Percentiles rank a stretch among this genome's conserved stretches.
These are phyloP conservation scores for Phytophthora fragariaefolia DNA, from an alignment of 352 stramenopile genomes.

Conservation along the genomic window DNA sequence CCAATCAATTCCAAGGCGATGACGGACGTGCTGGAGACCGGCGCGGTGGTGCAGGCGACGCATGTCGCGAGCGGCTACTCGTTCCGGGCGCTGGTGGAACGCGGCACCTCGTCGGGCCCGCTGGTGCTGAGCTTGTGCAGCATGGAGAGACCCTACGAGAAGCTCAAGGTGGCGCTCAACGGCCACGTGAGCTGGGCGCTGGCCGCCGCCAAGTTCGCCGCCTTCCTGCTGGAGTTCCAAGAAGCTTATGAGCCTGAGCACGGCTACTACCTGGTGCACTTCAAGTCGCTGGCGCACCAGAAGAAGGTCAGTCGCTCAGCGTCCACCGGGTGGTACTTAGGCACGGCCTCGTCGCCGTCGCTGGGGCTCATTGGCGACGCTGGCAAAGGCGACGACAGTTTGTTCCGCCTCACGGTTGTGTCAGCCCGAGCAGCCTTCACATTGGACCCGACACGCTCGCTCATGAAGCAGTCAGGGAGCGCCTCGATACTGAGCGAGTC, in stretches of 20 bases:
- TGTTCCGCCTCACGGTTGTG: slow-evolving; percentile 60
- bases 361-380: slow-evolving; percentile 61
- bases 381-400: slow-evolving; percentile 42
- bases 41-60: slow-evolving; percentile 61
- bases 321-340: slow-evolving; percentile 66
- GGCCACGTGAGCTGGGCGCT: slow-evolving; percentile 67
- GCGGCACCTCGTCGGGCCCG: slow-evolving; percentile 28
- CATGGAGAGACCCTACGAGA: slow-evolving; percentile 76
- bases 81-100: slow-evolving; percentile 62
- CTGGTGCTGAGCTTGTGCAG: slow-evolving; percentile 63
- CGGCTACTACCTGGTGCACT: slow-evolving; percentile 35
- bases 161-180: slow-evolving; percentile 79
- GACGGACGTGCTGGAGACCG: slow-evolving; percentile 48
- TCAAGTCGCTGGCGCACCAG: slow-evolving; percentile 70
- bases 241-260: slow-evolving; percentile 6
- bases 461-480: slow-evolving; percentile 19
- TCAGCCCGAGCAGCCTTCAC: slow-evolving; percentile 56
- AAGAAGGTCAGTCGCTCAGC: slow-evolving; percentile 66
- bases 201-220: slow-evolving; percentile 68
- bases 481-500: slow-evolving; percentile 57
- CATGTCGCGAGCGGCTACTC: slow-evolving; percentile 49
- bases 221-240: slow-evolving; percentile 64
- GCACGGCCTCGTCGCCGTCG: slow-evolving; percentile 22
- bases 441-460: slow-evolving; percentile 46
- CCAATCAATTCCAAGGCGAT: slow-evolving; percentile 19